A percentile compares a stretch with the other conserved stretches of the same genome.
Evolutionary conservation across 2,329 filamentous ascomycete species (phyloP).

Genomic region (Grosmannia serpens): DNA sequence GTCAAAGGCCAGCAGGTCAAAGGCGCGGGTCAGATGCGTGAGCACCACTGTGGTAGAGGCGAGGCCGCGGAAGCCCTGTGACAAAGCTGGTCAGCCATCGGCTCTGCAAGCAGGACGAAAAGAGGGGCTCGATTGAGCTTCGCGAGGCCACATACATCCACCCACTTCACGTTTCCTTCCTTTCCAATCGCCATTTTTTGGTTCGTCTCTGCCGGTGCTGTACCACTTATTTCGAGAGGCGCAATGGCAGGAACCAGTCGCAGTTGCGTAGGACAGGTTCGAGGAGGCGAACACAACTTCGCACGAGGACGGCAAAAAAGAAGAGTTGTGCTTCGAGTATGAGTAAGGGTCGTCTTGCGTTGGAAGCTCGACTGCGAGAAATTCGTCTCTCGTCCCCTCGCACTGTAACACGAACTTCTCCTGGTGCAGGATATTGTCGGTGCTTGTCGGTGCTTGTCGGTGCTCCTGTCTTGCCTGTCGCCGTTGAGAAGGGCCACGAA

Average conservation of each 20-base stretch:
- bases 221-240: not conserved
- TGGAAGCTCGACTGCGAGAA: not conserved
- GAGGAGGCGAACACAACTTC: not conserved
- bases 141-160: conserved; percentile 37
- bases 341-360: not conserved
- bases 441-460: not conserved
- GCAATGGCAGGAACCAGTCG: not conserved
- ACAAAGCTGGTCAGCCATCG: not conserved
- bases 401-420: not conserved
- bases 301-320: not conserved
- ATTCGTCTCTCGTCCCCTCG: no score
- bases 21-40: conserved; percentile 40
- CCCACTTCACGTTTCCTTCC: conserved; percentile 45
- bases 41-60: conserved; percentile 43
- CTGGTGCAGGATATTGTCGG: not conserved
- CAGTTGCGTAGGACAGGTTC: not conserved
- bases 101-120: not conserved
- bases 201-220: not conserved
- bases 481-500: not conserved
- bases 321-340: not conserved
- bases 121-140: not conserved
- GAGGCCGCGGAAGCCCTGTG: conserved; percentile 42
- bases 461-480: not conserved
- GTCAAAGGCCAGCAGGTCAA: conserved; percentile 37
- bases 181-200: conserved; percentile 30